phyloP scores from a whole-genome alignment of 495 filamentous ascomycete species.

The Aspergillus indologenus region DNA sequence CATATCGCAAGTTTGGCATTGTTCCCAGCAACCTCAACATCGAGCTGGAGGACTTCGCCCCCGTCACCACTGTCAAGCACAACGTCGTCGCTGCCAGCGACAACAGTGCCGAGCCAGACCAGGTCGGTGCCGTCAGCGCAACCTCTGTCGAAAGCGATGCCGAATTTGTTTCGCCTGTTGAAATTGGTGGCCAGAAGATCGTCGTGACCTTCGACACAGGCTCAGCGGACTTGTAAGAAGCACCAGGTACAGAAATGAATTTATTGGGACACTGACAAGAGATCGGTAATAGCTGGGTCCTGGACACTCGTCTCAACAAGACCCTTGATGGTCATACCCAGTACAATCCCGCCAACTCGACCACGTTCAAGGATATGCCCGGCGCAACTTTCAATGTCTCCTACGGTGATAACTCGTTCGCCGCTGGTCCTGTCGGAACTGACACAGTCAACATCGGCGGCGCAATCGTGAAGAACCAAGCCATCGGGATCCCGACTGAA shows the following conservation, averaged over 20 bases:
- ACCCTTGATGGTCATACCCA: constrained; percentile 51
- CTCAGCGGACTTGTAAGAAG: constrained; percentile 70
- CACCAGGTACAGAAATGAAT: background rate
- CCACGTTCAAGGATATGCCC: constrained; percentile 46
- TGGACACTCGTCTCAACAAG: constrained; percentile 58
- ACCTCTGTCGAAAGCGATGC: constrained; percentile 59
- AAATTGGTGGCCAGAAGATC: constrained; percentile 69
- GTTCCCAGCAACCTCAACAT: constrained; percentile 23
- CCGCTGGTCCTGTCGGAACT: constrained; percentile 63
- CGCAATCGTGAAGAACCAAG: constrained; percentile 61
- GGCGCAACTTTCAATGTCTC: constrained; percentile 59
- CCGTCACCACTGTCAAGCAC: constrained; percentile 23
- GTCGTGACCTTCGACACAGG: constrained; percentile 82
- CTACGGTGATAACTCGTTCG: constrained; percentile 73
- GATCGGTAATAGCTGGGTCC: constrained; percentile 59
- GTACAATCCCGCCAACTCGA: constrained; percentile 61
- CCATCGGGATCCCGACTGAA: constrained; percentile 64
- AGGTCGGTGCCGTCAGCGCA: constrained; percentile 57
- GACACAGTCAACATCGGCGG: constrained; percentile 75
- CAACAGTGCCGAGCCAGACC: constrained; percentile 24
- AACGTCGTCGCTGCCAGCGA: constrained; percentile 19
- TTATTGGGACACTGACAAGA: constrained; percentile 5
- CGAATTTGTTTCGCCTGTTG: constrained; percentile 69
- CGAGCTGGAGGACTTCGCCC: constrained; percentile 37
- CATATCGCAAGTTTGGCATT: constrained; percentile 63